A percentile compares a stretch with the other conserved stretches of the same genome.
Conservation (phyloP, 2,329 filamentous ascomycete genomes). For the Diaporthe humulicola region DNA sequence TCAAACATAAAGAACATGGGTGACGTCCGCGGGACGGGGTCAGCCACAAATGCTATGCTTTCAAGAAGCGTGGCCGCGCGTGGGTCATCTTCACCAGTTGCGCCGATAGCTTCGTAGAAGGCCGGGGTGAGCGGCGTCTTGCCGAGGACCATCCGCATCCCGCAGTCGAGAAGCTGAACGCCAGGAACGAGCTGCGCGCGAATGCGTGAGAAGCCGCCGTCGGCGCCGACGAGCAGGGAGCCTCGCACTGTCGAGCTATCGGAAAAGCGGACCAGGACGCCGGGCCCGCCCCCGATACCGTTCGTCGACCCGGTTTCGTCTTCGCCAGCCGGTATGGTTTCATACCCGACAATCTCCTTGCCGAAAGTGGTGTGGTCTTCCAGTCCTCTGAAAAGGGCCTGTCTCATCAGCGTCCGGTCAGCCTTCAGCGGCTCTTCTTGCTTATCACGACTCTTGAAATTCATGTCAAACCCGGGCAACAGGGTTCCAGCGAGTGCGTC, state of each 20-base stretch:
- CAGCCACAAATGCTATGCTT: background rate
- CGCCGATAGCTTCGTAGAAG: background rate
- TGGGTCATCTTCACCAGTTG: background rate
- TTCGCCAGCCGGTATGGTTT: background rate
- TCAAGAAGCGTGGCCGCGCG: background rate
- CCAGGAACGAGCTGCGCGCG: background rate
- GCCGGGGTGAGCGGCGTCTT: background rate
- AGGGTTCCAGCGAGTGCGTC: background rate
- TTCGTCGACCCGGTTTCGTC: background rate
- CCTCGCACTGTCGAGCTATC: background rate
- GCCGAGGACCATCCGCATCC: conserved; percentile 11
- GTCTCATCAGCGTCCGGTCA: conserved; percentile 14
- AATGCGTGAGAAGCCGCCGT: background rate
- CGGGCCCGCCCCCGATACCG: background rate
- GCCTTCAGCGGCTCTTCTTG: background rate
- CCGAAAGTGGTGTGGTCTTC: conserved; percentile 16
- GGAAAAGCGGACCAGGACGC: conserved; percentile 9
- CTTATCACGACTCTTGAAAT: background rate
- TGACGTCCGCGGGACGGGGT: background rate
- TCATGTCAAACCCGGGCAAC: background rate
- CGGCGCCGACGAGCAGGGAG: conserved; percentile 6
- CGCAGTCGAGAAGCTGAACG: background rate
- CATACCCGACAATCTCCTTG: conserved; percentile 4
- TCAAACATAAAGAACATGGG: conserved; percentile 23
- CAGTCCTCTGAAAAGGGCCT: background rate